phyloP scores from a whole-genome alignment of 23 red algal species.

The Agarophyton chilense region DNA sequence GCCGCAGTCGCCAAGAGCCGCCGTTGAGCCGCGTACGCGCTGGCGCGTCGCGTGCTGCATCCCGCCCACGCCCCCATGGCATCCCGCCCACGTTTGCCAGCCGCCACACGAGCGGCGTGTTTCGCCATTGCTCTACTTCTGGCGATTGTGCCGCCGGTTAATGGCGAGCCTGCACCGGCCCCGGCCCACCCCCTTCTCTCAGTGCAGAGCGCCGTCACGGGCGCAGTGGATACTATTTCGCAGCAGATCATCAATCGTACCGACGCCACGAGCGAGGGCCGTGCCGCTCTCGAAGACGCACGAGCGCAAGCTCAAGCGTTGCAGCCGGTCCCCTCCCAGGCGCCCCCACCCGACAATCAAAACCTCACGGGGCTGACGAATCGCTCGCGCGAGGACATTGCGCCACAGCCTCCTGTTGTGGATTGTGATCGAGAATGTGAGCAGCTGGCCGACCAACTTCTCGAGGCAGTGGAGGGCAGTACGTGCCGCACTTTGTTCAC shows the following conservation, averaged over 20 bases:
- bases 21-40: too few species aligned
- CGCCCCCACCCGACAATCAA: background rate
- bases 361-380: too few species aligned
- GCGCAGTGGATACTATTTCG: background rate
- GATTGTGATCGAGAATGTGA: slow-evolving; percentile 23
- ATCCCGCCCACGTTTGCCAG: too few species aligned
- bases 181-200: background rate
- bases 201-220: background rate
- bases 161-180: too few species aligned
- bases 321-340: background rate
- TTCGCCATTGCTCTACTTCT: too few species aligned
- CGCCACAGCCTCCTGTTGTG: background rate
- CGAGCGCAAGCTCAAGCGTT: background rate
- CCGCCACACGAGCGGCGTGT: too few species aligned
- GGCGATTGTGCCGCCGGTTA: too few species aligned
- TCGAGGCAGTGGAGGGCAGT: slow-evolving; percentile 46
- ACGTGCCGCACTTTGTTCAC: slow-evolving; percentile 40
- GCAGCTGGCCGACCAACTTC: slow-evolving; percentile 17
- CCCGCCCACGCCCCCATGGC: too few species aligned
- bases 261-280: background rate
- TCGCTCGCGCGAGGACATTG: background rate
- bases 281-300: slow-evolving; percentile 39
- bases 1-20: too few species aligned
- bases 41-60: too few species aligned
- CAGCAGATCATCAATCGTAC: background rate